phyloP scores from a whole-genome alignment of 768 basidiomycete genomes.

The Sarcodon sp. region DNA sequence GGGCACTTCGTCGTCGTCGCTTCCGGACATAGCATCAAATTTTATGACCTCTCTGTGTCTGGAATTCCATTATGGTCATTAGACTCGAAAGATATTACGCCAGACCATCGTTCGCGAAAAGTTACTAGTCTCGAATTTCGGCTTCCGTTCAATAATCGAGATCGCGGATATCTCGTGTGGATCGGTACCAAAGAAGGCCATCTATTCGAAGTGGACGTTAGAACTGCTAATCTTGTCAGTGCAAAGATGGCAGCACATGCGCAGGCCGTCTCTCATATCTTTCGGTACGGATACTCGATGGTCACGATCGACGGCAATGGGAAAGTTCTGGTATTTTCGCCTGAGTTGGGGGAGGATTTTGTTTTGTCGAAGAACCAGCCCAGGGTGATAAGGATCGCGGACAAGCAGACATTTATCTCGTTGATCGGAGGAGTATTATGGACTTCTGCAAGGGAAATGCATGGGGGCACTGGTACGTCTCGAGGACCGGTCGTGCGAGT shows the following conservation, averaged over 20 bases:
- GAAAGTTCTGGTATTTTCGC: constrained; percentile 65
- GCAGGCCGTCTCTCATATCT: constrained; percentile 56
- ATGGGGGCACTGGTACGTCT: constrained; percentile 20
- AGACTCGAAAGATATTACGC: constrained; percentile 48
- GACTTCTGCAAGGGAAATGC: constrained; percentile 54
- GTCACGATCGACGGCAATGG: constrained; percentile 78
- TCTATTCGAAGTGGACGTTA: constrained; percentile 70
- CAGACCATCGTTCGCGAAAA: constrained; percentile 18
- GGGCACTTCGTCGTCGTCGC: constrained; percentile 49
- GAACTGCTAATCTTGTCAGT: constrained; percentile 41
- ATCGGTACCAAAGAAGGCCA: constrained; percentile 86
- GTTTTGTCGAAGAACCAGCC: constrained; percentile 35
- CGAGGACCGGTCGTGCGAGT: constrained; percentile 67
- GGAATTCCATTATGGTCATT: constrained; percentile 34
- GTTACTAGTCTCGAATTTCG: constrained; percentile 74
- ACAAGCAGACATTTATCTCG: constrained; percentile 73
- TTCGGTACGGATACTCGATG: constrained; percentile 60
- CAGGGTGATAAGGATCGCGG: constrained; percentile 54
- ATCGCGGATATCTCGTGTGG: constrained; percentile 64
- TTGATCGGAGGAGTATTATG: constrained; percentile 70
- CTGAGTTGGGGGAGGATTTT: constrained; percentile 30
- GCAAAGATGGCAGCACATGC: constrained; percentile 52
- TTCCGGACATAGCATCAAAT: constrained; percentile 41
- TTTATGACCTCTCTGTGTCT: constrained; percentile 43
- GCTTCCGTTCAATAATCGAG: constrained; percentile 27